A percentile compares a stretch with the other conserved stretches of the same genome.
phyloP scores from a whole-genome alignment of 352 stramenopile species.

The Albugo candida region DNA sequence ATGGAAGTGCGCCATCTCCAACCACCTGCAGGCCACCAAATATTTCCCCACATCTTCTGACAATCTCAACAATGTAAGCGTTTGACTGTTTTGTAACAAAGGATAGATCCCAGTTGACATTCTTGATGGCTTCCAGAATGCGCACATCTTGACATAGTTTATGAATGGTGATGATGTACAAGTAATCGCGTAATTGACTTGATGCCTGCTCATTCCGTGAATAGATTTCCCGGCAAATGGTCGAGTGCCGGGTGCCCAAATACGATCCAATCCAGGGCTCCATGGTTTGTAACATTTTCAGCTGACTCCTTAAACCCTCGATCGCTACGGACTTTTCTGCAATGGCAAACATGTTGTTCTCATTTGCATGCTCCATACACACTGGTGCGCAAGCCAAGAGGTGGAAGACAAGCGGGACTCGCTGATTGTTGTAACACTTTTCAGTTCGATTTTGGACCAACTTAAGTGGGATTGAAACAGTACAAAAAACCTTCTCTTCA shows the following conservation, averaged over 20 bases:
- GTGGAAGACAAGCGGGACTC: not conserved
- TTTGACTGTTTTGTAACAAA: constrained; percentile 55
- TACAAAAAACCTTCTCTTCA: too few species aligned
- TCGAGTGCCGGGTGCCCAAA: constrained; percentile 5
- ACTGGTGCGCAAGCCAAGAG: constrained; percentile 23
- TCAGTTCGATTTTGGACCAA: too few species aligned
- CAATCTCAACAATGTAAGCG: constrained; percentile 56
- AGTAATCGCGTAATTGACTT: constrained; percentile 33
- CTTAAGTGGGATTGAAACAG: too few species aligned
- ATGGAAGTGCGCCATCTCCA: constrained; percentile 36
- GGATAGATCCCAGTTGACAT: constrained; percentile 40
- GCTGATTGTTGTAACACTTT: too few species aligned
- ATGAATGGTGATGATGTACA: constrained; percentile 32
- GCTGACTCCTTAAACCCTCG: constrained; percentile 38
- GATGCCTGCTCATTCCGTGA: constrained; percentile 10
- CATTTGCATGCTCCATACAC: constrained; percentile 25
- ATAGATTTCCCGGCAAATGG: too few species aligned
- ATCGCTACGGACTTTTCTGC: constrained; percentile 40
- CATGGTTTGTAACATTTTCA: constrained; percentile 38
- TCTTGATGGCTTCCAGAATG: constrained; percentile 21
- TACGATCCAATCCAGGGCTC: constrained; percentile 41
- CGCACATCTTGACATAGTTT: constrained; percentile 21
- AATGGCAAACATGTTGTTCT: constrained; percentile 37
- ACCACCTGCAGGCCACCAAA: constrained; percentile 56
- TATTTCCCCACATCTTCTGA: constrained; percentile 63